A percentile compares a stretch with the other conserved stretches of the same genome.
Conservation (phyloP, 2,329 filamentous ascomycete species). For the Simplicillium aogashimaense region DNA sequence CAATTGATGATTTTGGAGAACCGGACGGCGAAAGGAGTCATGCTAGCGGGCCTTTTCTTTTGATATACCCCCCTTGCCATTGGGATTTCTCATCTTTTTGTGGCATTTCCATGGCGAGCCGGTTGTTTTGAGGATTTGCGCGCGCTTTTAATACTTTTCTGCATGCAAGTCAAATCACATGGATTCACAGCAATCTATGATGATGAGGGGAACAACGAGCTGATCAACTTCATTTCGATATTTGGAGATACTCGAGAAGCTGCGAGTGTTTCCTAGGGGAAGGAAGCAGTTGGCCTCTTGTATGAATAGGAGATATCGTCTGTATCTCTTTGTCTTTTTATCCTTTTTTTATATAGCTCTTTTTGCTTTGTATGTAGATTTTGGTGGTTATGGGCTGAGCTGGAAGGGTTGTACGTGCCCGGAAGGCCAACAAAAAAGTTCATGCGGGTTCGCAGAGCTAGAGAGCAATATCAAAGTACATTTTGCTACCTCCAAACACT, state of each 20-base stretch:
- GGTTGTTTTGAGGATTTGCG: constrained; percentile 2
- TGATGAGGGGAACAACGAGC: constrained; percentile 1
- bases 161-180: too few relatives aligned
- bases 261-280: neutral
- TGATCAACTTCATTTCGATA: too few relatives aligned
- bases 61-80: constrained; percentile 4
- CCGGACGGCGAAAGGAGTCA: constrained; percentile 7
- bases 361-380: too few relatives aligned
- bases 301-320: constrained; percentile 3
- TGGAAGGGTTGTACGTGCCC: too few relatives aligned
- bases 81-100: neutral
- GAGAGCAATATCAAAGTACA: too few relatives aligned
- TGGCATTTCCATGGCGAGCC: constrained; percentile 1
- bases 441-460: too few relatives aligned
- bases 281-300: constrained; percentile 5
- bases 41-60: constrained; percentile 4
- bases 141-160: neutral
- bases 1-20: constrained; percentile 2
- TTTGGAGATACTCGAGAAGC: constrained; percentile 4
- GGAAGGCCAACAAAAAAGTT: too few relatives aligned
- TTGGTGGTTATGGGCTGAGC: too few relatives aligned
- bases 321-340: too few relatives aligned
- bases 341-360: too few relatives aligned
- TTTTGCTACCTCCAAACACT: too few relatives aligned
- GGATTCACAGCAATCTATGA: too few relatives aligned